phyloP scores from a whole-genome alignment of 2,329 filamentous ascomycete species.

The Penicillium sclerotiorum region DNA sequence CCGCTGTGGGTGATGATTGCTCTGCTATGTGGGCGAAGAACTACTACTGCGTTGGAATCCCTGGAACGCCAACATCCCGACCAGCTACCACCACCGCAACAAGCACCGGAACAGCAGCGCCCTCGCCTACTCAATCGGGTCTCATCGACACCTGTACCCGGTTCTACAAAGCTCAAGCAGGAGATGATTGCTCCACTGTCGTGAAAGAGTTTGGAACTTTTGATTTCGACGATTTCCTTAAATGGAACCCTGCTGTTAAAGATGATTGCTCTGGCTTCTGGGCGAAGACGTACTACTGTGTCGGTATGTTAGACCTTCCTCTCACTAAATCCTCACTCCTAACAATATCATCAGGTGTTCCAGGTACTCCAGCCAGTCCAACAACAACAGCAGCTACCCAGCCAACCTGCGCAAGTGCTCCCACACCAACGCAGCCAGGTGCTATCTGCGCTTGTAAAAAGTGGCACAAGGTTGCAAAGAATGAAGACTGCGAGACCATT shows the following conservation, averaged over 20 bases:
- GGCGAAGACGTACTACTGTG: slow-evolving; percentile 1
- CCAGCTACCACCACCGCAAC: no score
- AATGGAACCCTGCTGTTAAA: slow-evolving; percentile 5
- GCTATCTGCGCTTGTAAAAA: background rate
- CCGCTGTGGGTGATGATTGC: slow-evolving; percentile 3
- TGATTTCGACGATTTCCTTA: background rate
- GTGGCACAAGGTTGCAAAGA: background rate
- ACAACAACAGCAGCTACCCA: no score
- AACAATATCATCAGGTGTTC: no score
- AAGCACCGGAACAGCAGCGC: background rate
- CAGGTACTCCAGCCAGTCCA: no score
- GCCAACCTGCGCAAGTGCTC: no score
- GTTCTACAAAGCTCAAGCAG: background rate
- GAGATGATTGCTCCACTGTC: background rate
- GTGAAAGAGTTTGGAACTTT: background rate
- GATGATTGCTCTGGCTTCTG: slow-evolving; percentile 1
- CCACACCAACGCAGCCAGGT: no score
- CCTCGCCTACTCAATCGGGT: background rate
- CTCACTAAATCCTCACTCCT: no score
- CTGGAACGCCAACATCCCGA: background rate
- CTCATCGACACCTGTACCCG: background rate
- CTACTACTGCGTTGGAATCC: slow-evolving; percentile 3
- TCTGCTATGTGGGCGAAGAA: background rate
- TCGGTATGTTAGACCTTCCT: no score
- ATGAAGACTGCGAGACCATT: background rate